Conservation (phyloP, 305 asterid species). For the Petunia hybrid region DNA sequence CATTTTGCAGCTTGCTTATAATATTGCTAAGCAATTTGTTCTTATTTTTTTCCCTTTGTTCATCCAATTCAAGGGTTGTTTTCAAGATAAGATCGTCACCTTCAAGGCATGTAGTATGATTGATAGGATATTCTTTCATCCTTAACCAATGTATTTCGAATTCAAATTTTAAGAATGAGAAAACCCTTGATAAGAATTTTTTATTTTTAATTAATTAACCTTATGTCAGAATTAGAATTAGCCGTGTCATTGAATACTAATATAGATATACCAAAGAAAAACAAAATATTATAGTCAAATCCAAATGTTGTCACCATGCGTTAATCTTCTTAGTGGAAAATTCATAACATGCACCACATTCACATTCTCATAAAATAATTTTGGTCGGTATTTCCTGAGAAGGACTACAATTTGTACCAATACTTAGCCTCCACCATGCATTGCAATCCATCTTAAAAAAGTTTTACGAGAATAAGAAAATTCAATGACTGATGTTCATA, state of each 20-base stretch:
- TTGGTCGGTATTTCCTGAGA: conserved; percentile 16
- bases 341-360: not conserved
- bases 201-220: too few relatives aligned
- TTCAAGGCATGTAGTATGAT: too few relatives aligned
- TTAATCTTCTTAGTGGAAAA: not conserved
- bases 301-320: not conserved
- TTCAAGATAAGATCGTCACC: not conserved
- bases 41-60: not conserved
- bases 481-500: not conserved
- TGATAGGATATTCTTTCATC: too few relatives aligned
- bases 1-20: not conserved
- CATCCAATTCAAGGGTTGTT: not conserved
- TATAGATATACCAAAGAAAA: too few relatives aligned
- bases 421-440: not conserved
- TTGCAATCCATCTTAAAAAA: not conserved
- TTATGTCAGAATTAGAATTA: too few relatives aligned
- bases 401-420: not conserved
- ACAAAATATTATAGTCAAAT: not conserved
- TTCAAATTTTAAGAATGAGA: too few relatives aligned
- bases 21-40: not conserved
- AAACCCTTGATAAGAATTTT: too few relatives aligned
- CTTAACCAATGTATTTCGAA: too few relatives aligned
- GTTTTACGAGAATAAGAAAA: not conserved
- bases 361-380: not conserved
- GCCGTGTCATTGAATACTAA: too few relatives aligned